phyloP scores from a whole-genome alignment of 192 early-diverging fungal genomes.

The Phlyctochytrium arcticum region DNA sequence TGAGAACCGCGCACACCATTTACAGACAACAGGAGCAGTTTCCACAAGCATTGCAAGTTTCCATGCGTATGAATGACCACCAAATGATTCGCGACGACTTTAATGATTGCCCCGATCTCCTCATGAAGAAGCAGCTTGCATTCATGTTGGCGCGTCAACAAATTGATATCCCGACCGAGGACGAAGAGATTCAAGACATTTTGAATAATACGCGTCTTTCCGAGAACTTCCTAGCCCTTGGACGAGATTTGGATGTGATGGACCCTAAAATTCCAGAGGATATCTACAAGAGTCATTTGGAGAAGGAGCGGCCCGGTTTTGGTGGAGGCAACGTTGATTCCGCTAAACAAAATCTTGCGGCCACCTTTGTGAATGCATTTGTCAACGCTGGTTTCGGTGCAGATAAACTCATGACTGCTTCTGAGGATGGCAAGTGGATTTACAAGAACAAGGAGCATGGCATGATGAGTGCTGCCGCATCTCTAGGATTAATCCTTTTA shows the following conservation, averaged over 20 bases:
- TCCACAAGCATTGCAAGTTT: conserved; percentile 79
- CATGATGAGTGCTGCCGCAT: conserved; percentile 94
- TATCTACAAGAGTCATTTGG: conserved; percentile 96
- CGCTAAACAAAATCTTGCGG: conserved; percentile 91
- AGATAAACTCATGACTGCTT: conserved; percentile 83
- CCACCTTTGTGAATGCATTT: conserved; percentile 98
- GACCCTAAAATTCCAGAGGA: conserved; percentile 96
- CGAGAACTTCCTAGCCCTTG: conserved; percentile 84
- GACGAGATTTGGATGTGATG: conserved; percentile 87
- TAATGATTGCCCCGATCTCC: conserved; percentile 70
- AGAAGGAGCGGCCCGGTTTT: conserved; percentile 72
- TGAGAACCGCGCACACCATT: conserved; percentile 84
- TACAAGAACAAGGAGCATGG: conserved; percentile 98
- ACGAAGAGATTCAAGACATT: conserved; percentile 78
- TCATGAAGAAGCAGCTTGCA: conserved; percentile 88
- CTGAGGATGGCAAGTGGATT: conserved; percentile 83
- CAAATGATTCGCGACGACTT: conserved; percentile 84
- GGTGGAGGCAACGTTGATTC: conserved; percentile 76
- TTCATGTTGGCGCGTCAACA: conserved; percentile 90
- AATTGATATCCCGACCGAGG: conserved; percentile 73
- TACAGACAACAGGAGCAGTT: conserved; percentile 80
- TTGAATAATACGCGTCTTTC: conserved; percentile 85
- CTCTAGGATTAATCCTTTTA: conserved; percentile 84
- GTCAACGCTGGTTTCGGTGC: conserved; percentile 95
- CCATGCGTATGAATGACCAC: conserved; percentile 78